Base-by-base conservation (phyloP, 192 early-diverging fungal species). In the Lobosporangium transversale region DNA sequence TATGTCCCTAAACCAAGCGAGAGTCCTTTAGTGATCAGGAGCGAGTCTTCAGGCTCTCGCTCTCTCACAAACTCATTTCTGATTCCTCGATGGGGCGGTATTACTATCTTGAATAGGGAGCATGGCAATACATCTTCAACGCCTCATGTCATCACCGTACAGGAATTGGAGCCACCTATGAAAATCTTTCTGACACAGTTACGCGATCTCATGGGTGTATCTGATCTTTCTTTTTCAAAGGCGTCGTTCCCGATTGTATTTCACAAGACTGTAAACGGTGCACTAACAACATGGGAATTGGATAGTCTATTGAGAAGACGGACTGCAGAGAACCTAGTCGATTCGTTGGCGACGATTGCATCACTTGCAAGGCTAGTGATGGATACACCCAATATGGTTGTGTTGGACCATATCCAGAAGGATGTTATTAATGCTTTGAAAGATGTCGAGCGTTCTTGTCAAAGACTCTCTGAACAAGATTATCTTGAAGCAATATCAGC, bases 21-120 rank as follows among this genome's bases (percentile, higher is more conserved):
- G 47, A 88, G 83, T 40, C 95, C 97, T 5, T 69, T 98, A 21
- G 79, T 84, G 31, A 87, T 97, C 40, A 82, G 86, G 32, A 79
- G 84, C 64, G 52, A 76, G 12, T 80, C 89, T 70, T 85, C 86
- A 80, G 49, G 47, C n/a, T 36, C 59, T 17, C 49, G 40, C 18
- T 60, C 66, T 18, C 53, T 35, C 32, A 67, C 78, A 53, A 95
- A 97, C 66, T 93, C 95, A 3, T 99, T 98, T 66, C 62, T 96
- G 29, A 91, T 98, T 43, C 94, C 95, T 36, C 91, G 92, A 23
- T 99, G 97, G 97, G 98, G 98, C 30, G 98, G 97, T n/a, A 83
- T 96, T 31, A 70, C 81, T 4, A 87, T 99, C 48, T 62, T 80
- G 9, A 96, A 95, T 36, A 85, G 86, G 7, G 73, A 86, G 24